phyloP scores from a whole-genome alignment of 2,329 filamentous ascomycete species.

The Chrysoporthe cubensis region DNA sequence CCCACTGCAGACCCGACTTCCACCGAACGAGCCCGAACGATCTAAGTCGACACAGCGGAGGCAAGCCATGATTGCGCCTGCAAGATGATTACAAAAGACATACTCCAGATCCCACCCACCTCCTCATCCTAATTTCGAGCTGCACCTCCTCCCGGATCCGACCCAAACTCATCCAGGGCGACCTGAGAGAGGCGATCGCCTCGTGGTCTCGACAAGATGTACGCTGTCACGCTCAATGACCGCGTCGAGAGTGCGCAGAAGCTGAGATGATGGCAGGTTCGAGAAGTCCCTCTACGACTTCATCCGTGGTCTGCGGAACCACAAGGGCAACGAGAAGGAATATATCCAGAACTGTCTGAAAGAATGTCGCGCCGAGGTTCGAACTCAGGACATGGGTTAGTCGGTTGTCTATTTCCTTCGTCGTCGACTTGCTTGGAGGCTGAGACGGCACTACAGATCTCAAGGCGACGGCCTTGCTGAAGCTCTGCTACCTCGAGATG shows the following conservation, averaged over 20 bases:
- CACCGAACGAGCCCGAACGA: background rate
- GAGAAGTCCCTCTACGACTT: slow-evolving; percentile 99
- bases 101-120: slow-evolving; percentile 13
- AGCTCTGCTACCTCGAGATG: slow-evolving; percentile 98
- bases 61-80: slow-evolving; percentile 1
- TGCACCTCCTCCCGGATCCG: slow-evolving; percentile 3
- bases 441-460: slow-evolving; percentile 61
- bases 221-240: slow-evolving; percentile 19
- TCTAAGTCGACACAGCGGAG: slow-evolving; percentile 4
- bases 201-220: slow-evolving; percentile 32
- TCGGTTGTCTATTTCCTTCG: slow-evolving; percentile 29
- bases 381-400: slow-evolving; percentile 88
- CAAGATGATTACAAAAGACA: slow-evolving; percentile 26
- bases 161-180: background rate
- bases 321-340: slow-evolving; percentile 92
- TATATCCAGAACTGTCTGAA: slow-evolving; percentile 93
- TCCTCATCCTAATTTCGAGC: slow-evolving; percentile 18
- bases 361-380: slow-evolving; percentile 94
- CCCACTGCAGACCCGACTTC: background rate
- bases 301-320: slow-evolving; percentile 91
- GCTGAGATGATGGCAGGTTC: slow-evolving; percentile 69
- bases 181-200: slow-evolving; percentile 16
- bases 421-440: background rate
- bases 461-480: slow-evolving; percentile 93
- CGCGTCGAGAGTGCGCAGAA: background rate